These are phyloP conservation scores for Xeromyces bisporus DNA, from an alignment of 495 filamentous ascomycete species.

Conservation along the genomic window DNA sequence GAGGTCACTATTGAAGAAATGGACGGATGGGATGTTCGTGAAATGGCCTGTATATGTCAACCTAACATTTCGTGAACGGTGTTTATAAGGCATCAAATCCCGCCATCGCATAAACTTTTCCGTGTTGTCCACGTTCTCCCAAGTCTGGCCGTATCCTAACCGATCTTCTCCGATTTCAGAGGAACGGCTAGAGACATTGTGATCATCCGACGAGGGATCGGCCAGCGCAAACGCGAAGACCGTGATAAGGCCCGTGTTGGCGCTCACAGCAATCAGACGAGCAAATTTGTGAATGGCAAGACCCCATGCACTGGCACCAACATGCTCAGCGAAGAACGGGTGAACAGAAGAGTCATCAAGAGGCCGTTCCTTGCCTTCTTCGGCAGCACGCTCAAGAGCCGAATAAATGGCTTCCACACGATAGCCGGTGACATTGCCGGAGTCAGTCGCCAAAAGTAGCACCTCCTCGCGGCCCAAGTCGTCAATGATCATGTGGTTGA, in stretches of 20 bases:
- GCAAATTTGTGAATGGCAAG: conserved; percentile 66
- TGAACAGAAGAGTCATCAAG: conserved; percentile 16
- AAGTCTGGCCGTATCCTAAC: conserved; percentile 17
- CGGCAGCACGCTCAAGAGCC: conserved; percentile 19
- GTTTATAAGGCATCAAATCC: conserved; percentile 14
- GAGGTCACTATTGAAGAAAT: conserved; percentile 48
- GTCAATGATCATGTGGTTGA: conserved; percentile 67
- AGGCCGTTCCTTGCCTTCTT: conserved; percentile 10
- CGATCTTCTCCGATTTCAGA: conserved; percentile 10
- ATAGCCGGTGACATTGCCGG: conserved; percentile 78
- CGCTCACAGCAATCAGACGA: conserved; percentile 63
- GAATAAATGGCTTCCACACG: conserved; percentile 42
- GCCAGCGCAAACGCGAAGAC: conserved; percentile 60
- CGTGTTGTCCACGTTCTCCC: conserved; percentile 16
- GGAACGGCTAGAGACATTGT: conserved; percentile 7
- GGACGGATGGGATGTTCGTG: conserved; percentile 61
- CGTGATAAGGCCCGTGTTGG: conserved; percentile 50
- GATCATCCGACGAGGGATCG: conserved; percentile 10
- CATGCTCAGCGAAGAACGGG: conserved; percentile 59
- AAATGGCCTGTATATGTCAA: conserved; percentile 29
- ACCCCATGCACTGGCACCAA: conserved; percentile 73
- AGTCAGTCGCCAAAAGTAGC: conserved; percentile 59
- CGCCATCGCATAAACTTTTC: conserved; percentile 14
- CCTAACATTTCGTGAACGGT: conserved; percentile 23
- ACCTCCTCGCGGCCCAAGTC: conserved; percentile 70